phyloP scores from a whole-genome alignment of 371 early-diverging fungal genomes.

The Mortierella sp. region DNA sequence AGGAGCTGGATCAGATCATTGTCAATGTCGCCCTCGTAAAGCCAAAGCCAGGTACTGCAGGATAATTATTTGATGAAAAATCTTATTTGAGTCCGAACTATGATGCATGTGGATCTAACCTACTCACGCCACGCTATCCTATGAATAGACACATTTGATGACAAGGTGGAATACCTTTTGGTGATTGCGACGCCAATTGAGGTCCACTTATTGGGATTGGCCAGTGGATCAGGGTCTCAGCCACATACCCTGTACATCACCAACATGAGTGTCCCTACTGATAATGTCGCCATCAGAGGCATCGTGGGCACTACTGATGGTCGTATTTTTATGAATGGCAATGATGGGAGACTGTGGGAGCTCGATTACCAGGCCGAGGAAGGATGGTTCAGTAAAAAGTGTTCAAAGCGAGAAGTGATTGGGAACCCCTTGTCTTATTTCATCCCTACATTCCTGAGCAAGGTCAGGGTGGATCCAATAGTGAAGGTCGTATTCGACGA shows the following conservation, averaged over 20 bases:
- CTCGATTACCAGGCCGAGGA: constrained; percentile 86
- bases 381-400: constrained; percentile 86
- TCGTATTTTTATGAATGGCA: constrained; percentile 88
- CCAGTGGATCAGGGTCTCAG: constrained; percentile 50
- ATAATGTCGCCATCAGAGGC: constrained; percentile 80
- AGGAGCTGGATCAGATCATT: constrained; percentile 89
- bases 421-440: constrained; percentile 64
- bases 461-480: constrained; percentile 59
- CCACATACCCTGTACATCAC: constrained; percentile 74
- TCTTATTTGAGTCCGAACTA: background rate
- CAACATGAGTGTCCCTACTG: constrained; percentile 80
- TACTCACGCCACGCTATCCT: background rate
- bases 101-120: background rate
- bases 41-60: constrained; percentile 70
- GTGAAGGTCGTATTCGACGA: constrained; percentile 76
- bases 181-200: constrained; percentile 90
- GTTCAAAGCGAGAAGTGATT: constrained; percentile 69
- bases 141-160: constrained; percentile 78
- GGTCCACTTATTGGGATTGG: constrained; percentile 83
- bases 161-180: constrained; percentile 83
- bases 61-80: background rate
- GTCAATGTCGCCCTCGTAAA: constrained; percentile 83
- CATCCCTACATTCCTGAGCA: constrained; percentile 55
- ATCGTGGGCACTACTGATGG: constrained; percentile 85
- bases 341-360: constrained; percentile 88